phyloP scores from a whole-genome alignment of 1,284 basidiomycete species.

The Thelephora terrestris region DNA sequence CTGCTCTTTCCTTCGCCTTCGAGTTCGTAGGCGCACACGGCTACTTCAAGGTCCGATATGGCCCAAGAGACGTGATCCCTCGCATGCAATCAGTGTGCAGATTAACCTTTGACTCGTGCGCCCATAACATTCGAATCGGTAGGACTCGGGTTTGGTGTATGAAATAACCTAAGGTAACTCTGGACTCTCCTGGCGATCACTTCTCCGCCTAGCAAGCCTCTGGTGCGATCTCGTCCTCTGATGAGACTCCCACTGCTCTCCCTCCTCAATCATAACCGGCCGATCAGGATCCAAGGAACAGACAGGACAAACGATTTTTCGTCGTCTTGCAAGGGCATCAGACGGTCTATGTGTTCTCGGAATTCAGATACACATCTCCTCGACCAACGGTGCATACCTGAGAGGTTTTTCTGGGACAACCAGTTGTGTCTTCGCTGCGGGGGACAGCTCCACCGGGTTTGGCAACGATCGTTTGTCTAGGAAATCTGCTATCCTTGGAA shows the following conservation, averaged over 20 bases:
- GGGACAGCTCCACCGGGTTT: slow-evolving; percentile 48
- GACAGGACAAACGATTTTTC: slow-evolving; percentile 50
- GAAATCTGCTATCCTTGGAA: slow-evolving; percentile 40
- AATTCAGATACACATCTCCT: too few relatives aligned
- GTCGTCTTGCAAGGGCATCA: slow-evolving; percentile 45
- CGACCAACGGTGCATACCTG: slow-evolving; percentile 28
- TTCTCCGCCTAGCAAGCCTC: slow-evolving; percentile 9
- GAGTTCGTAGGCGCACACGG: too few relatives aligned
- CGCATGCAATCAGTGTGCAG: background rate
- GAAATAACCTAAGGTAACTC: too few relatives aligned
- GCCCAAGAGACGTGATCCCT: too few relatives aligned
- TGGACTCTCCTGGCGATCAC: too few relatives aligned
- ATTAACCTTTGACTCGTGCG: background rate
- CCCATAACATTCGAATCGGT: too few relatives aligned
- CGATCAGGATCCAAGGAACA: slow-evolving; percentile 57
- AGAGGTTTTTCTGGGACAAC: slow-evolving; percentile 31
- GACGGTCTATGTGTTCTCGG: slow-evolving; percentile 34
- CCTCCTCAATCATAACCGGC: slow-evolving; percentile 72
- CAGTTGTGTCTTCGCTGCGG: slow-evolving; percentile 43
- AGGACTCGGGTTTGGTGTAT: too few relatives aligned
- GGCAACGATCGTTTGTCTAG: slow-evolving; percentile 42
- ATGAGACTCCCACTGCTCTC: slow-evolving; percentile 59
- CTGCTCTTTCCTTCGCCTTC: too few relatives aligned
- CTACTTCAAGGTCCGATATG: too few relatives aligned
- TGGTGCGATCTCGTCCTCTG: slow-evolving; percentile 50